phyloP scores from a whole-genome alignment of 371 early-diverging fungal species.

The Batkoa obscura region DNA sequence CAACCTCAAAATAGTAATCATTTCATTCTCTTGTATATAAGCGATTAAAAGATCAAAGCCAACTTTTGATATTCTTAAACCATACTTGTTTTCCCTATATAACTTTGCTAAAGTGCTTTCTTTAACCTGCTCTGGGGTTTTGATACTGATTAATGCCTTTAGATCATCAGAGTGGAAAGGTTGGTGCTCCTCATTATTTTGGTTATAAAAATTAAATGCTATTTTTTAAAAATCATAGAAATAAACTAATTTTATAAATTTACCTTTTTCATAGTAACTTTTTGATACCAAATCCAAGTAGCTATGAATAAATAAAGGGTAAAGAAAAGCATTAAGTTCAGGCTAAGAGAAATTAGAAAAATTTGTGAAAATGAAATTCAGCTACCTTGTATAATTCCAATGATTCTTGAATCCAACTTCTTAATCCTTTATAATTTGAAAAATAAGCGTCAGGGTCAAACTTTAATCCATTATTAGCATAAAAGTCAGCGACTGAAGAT shows the following conservation, averaged over 20 bases:
- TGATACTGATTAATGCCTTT: conserved; percentile 37
- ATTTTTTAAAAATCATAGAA: conserved; percentile 8
- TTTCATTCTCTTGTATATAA: conserved; percentile 84
- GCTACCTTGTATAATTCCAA: conserved; percentile 2
- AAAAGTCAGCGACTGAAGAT: too few relatives aligned
- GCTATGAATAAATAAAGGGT: conserved; percentile 86
- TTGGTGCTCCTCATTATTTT: conserved; percentile 50
- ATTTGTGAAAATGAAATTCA: neutral
- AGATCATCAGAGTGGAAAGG: conserved; percentile 55
- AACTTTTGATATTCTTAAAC: conserved; percentile 68
- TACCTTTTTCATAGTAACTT: conserved; percentile 42
- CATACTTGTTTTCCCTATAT: conserved; percentile 76
- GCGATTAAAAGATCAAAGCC: conserved; percentile 84
- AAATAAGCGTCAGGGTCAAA: too few relatives aligned
- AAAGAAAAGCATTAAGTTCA: conserved; percentile 73
- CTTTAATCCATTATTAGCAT: too few relatives aligned
- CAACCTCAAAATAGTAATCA: conserved; percentile 71
- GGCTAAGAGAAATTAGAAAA: conserved; percentile 19
- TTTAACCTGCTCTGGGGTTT: conserved; percentile 44
- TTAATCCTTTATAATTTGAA: too few relatives aligned
- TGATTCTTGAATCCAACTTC: too few relatives aligned
- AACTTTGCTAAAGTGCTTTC: conserved; percentile 64
- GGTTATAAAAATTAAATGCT: conserved; percentile 64
- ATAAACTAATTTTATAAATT: neutral
- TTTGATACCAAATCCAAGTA: conserved; percentile 76